phyloP scores from a whole-genome alignment of 805 yeast species.

The Starmerella powellii region DNA sequence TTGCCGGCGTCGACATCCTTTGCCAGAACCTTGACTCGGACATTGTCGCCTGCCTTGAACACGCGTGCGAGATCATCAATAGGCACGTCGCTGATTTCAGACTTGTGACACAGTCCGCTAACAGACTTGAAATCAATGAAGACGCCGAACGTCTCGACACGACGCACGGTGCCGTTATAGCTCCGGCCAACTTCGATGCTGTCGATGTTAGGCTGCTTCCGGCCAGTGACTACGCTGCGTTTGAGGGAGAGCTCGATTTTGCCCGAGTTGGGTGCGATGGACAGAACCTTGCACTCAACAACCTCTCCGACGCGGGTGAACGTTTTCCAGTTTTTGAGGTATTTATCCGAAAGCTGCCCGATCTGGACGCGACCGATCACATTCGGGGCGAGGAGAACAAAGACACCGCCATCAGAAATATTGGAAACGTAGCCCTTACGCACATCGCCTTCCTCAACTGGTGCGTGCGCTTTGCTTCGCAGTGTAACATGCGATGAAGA shows the following conservation, averaged over 20 bases:
- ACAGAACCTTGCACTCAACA: constrained; percentile 60
- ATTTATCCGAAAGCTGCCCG: constrained; percentile 68
- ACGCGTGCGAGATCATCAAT: constrained; percentile 47
- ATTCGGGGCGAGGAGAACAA: constrained; percentile 59
- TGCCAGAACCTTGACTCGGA: constrained; percentile 66
- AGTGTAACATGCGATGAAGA: constrained; percentile 37
- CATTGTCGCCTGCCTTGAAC: constrained; percentile 82
- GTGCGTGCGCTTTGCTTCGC: constrained; percentile 32
- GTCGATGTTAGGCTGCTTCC: constrained; percentile 31
- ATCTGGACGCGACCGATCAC: constrained; percentile 71
- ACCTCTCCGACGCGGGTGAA: constrained; percentile 57
- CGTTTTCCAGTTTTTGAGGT: constrained; percentile 78
- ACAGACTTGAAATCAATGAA: constrained; percentile 71
- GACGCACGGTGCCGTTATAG: constrained; percentile 65
- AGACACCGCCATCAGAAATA: constrained; percentile 61
- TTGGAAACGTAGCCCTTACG: constrained; percentile 73
- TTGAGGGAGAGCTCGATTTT: constrained; percentile 68
- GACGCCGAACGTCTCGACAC: constrained; percentile 80
- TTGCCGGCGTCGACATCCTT: constrained; percentile 56
- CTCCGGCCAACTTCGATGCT: constrained; percentile 61
- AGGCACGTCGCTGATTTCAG: constrained; percentile 59
- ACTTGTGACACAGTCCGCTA: constrained; percentile 77
- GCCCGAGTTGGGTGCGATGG: constrained; percentile 40
- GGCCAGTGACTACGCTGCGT: constrained; percentile 66
- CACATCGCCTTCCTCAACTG: constrained; percentile 42